Evolutionary conservation across 129 eudicot species (phyloP), one percentile per base, ranked within the genome.

Genomic region (Arctium lappa): DNA sequence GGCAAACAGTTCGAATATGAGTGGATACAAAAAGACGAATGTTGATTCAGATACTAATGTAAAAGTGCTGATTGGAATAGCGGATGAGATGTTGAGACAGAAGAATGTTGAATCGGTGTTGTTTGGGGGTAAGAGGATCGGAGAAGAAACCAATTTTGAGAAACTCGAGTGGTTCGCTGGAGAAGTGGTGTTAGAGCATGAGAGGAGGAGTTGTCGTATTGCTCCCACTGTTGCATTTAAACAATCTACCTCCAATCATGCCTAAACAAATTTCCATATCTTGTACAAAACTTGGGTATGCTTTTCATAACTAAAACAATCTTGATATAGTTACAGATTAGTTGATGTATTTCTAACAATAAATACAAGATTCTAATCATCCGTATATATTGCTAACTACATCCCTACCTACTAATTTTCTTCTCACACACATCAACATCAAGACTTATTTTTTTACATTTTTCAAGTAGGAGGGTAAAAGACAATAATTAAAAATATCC

Each of bases 201-300:
- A 89, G 86, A 92, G 90, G 83, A 89, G 98, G 94, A 92, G 95
- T 86, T 82, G 88, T 74, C 79, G 95, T 30, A 88, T 94, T 74
- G 95, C 94, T 86, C 97, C 95, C 76, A 90, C 97, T 76, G 97
- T 94, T 85, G 95, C 94, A 9, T 92, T 94, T 86, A 94, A 94
- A 83, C 95, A 90, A 85, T 80, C 92, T 42, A 75, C 78, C 75
- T 77, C 89, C 30, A 91, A 73, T 87, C 73, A 11, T 6, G 18
- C 33, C 4, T 73, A 79, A 78, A 76, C 40, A 73, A 79, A 38
- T 76, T 13, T 36, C 29, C 27, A 7, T 46, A 46, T 72, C 42
- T 9, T 80, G 78, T 80, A 37, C 39, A 72, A 80, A 72, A 11
- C 3, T 46, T 7, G 32, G 27, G 75, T 82, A 74, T 37, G 65